Percentiles rank a stretch among this genome's conserved stretches.
Conservation (phyloP, 1,284 basidiomycete species). For the Coniferiporia sulphurascens region DNA sequence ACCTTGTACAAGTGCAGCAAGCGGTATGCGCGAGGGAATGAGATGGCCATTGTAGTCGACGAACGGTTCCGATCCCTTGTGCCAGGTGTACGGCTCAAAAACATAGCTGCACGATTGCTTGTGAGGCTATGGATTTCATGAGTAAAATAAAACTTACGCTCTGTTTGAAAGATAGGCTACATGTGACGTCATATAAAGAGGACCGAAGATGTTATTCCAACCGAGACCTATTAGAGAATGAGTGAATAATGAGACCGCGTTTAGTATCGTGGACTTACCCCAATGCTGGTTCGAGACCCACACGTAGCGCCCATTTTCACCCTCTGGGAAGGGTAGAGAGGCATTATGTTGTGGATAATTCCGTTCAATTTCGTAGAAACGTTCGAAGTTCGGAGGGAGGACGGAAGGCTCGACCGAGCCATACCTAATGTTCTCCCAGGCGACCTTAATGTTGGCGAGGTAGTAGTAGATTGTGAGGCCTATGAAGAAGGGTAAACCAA, state of each 20-base stretch:
- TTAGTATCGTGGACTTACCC: constrained; percentile 1
- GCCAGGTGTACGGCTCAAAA: constrained; percentile 17
- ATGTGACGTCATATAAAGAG: constrained; percentile 14
- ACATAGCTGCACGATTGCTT: constrained; percentile 6
- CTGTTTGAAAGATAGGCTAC: constrained; percentile 19
- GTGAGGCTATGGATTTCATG: neutral
- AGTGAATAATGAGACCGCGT: neutral
- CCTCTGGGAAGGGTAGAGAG: constrained; percentile 20
- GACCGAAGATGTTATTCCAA: constrained; percentile 11
- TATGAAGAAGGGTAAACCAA: constrained; percentile 1
- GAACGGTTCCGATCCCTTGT: constrained; percentile 2
- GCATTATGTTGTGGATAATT: constrained; percentile 19
- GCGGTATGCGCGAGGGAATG: constrained; percentile 19
- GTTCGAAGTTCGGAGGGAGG: constrained; percentile 7
- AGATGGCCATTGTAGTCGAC: constrained; percentile 11
- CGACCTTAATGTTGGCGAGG: neutral
- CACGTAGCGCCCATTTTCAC: constrained; percentile 17
- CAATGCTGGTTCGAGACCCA: constrained; percentile 17
- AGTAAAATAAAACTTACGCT: constrained; percentile 14
- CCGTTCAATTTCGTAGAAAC: constrained; percentile 14
- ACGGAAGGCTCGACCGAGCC: neutral
- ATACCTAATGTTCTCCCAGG: neutral
- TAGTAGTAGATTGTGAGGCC: neutral
- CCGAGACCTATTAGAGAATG: neutral
- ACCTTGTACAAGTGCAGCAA: constrained; percentile 17